phyloP scores from a whole-genome alignment of 2,329 filamentous ascomycete species.

The Cercospora sojina region DNA sequence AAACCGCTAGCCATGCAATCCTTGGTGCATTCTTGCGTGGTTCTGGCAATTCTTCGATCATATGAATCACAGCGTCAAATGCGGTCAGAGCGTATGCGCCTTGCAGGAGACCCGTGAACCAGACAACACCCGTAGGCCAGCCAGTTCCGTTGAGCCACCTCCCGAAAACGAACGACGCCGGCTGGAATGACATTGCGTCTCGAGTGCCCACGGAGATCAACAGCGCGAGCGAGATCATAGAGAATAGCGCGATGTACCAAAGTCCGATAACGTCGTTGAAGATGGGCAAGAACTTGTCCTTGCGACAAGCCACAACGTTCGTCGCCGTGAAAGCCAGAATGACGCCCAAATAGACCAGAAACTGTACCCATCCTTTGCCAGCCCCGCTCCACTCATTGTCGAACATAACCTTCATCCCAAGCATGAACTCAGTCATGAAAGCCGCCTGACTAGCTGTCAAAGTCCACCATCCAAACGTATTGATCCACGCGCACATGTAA shows the following conservation, averaged over 20 bases:
- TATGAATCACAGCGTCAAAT: constrained; percentile 60
- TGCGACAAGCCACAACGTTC: constrained; percentile 55
- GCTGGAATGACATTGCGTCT: constrained; percentile 48
- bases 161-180: constrained; percentile 54
- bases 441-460: constrained; percentile 56
- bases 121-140: constrained; percentile 58
- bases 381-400: constrained; percentile 49
- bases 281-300: constrained; percentile 49
- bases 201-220: constrained; percentile 54
- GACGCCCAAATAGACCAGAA: constrained; percentile 56
- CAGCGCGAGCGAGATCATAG: constrained; percentile 53
- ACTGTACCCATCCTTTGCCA: constrained; percentile 53
- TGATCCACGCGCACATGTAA: constrained; percentile 61
- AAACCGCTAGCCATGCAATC: constrained; percentile 55
- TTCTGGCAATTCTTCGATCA: constrained; percentile 58
- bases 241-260: constrained; percentile 54
- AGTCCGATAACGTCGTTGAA: constrained; percentile 59
- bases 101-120: constrained; percentile 59
- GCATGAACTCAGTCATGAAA: constrained; percentile 59
- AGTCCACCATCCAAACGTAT: constrained; percentile 61
- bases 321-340: constrained; percentile 51
- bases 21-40: constrained; percentile 53
- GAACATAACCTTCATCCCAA: constrained; percentile 59
- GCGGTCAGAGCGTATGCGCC: constrained; percentile 58
- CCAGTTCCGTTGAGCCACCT: constrained; percentile 53